A percentile compares a stretch with the other conserved stretches of the same genome.
phyloP scores from a whole-genome alignment of 2,329 filamentous ascomycete species.

The Paraconiothyrium sp. region DNA sequence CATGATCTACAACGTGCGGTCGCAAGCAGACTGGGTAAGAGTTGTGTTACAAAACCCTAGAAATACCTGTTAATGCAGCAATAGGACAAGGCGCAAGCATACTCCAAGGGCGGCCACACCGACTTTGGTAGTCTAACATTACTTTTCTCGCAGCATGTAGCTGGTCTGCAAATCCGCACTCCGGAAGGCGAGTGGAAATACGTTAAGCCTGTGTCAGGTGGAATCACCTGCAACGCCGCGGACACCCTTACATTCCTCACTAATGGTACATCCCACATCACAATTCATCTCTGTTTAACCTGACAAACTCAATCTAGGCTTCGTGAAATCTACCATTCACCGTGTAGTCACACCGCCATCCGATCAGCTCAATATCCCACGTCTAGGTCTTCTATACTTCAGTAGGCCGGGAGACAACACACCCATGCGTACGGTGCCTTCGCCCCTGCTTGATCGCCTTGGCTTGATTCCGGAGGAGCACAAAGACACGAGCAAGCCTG shows the following conservation, averaged over 20 bases:
- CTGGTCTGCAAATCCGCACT: slow-evolving; percentile 61
- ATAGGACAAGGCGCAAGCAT: slow-evolving; percentile 47
- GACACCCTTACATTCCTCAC: slow-evolving; percentile 48
- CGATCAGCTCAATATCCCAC: slow-evolving; percentile 58
- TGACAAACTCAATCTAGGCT: slow-evolving; percentile 45
- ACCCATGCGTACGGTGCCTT: slow-evolving; percentile 44
- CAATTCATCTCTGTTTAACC: background rate
- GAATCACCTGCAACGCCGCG: slow-evolving; percentile 50
- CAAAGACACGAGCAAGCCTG: slow-evolving; percentile 46
- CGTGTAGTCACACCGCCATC: slow-evolving; percentile 58
- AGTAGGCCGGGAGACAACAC: slow-evolving; percentile 49
- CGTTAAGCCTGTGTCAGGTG: slow-evolving; percentile 47
- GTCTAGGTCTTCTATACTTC: slow-evolving; percentile 61
- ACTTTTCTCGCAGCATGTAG: slow-evolving; percentile 65
- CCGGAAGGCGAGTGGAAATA: slow-evolving; percentile 48
- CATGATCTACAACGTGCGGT: slow-evolving; percentile 65
- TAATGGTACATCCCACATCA: slow-evolving; percentile 41
- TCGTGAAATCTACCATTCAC: slow-evolving; percentile 58
- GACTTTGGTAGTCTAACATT: slow-evolving; percentile 65
- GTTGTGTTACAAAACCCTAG: background rate
- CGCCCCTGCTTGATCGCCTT: slow-evolving; percentile 40
- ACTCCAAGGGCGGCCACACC: slow-evolving; percentile 60
- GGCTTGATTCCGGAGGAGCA: slow-evolving; percentile 54
- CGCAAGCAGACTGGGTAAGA: slow-evolving; percentile 49
- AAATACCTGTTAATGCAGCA: background rate